phyloP scores from a whole-genome alignment of 1,284 basidiomycete genomes.

The Sanguinoderma infundibulare region DNA sequence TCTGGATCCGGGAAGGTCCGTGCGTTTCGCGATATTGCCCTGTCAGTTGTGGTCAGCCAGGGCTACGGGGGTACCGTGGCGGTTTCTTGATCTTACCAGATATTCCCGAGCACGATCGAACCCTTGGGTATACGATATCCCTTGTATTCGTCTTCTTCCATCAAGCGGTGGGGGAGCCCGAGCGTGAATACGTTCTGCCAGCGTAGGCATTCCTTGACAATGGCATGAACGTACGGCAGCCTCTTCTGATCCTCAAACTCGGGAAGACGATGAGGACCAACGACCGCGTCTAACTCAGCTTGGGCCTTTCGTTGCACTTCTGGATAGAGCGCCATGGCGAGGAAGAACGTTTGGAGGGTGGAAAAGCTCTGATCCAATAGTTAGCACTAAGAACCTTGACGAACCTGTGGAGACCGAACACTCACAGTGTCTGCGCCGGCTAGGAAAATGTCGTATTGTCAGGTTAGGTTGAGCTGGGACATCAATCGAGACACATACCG shows the following conservation, averaged over 20 bases:
- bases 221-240: slow-evolving; percentile 42
- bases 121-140: slow-evolving; percentile 30
- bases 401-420: neutral
- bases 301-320: slow-evolving; percentile 41
- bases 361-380: slow-evolving; percentile 16
- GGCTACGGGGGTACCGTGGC: neutral
- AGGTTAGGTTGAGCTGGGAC: neutral
- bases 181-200: slow-evolving; percentile 38
- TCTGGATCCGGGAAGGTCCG: slow-evolving; percentile 23
- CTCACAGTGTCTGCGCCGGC: slow-evolving; percentile 29
- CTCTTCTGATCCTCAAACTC: slow-evolving; percentile 38
- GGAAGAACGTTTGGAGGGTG: slow-evolving; percentile 34
- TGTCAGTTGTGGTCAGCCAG: neutral
- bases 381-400: neutral
- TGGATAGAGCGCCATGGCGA: slow-evolving; percentile 41
- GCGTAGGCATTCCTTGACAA: slow-evolving; percentile 43
- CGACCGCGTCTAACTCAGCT: slow-evolving; percentile 41
- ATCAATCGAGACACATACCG: slow-evolving; percentile 1
- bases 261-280: slow-evolving; percentile 40
- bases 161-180: slow-evolving; percentile 24
- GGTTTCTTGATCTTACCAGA: slow-evolving; percentile 16
- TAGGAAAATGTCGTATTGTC: neutral
- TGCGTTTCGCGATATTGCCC: slow-evolving; percentile 24
- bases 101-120: slow-evolving; percentile 27
- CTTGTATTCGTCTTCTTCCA: slow-evolving; percentile 28